A percentile compares a stretch with the other conserved stretches of the same genome.
Evolutionary conservation across 164 flowering plant species (phyloP).

Genomic region (Kalanchoe fedtschenkoi): DNA sequence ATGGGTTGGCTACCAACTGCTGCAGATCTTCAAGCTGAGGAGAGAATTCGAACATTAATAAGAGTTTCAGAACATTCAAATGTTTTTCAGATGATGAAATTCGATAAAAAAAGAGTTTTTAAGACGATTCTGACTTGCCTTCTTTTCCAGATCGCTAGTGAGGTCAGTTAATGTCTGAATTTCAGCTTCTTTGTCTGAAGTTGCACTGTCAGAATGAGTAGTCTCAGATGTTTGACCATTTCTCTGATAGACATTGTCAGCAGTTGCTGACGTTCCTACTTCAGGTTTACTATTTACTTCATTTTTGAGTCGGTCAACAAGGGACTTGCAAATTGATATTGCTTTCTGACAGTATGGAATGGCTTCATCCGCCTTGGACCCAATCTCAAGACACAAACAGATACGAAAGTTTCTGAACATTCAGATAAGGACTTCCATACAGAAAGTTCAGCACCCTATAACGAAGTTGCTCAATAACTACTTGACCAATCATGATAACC

Average conservation of each 20-base stretch:
- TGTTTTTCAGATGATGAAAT: not conserved
- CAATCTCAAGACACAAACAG: conserved; percentile 79
- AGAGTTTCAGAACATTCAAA: not conserved
- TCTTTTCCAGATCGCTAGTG: conserved; percentile 66
- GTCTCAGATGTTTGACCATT: conserved; percentile 23
- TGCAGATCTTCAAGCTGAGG: conserved; percentile 88
- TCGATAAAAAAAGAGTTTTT: not conserved
- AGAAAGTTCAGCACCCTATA: not conserved
- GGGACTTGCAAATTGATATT: conserved; percentile 61
- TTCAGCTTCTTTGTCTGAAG: conserved; percentile 53
- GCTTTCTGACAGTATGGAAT: conserved; percentile 81
- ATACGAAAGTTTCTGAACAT: conserved; percentile 69
- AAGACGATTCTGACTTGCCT: conserved; percentile 33
- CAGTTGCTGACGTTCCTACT: conserved; percentile 18
- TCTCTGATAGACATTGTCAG: conserved; percentile 18
- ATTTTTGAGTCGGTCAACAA: conserved; percentile 34
- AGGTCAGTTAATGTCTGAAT: conserved; percentile 59
- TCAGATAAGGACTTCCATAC: conserved; percentile 29
- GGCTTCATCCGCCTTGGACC: conserved; percentile 63
- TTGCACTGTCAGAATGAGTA: conserved; percentile 19
- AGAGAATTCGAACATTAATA: conserved; percentile 9
- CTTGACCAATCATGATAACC: not conserved
- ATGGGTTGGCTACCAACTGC: conserved; percentile 51
- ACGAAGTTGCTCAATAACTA: not conserved
- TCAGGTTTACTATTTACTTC: conserved; percentile 32